Conservation (phyloP, 2,329 filamentous ascomycete species). For the Pseudogymnoascus sp. region DNA sequence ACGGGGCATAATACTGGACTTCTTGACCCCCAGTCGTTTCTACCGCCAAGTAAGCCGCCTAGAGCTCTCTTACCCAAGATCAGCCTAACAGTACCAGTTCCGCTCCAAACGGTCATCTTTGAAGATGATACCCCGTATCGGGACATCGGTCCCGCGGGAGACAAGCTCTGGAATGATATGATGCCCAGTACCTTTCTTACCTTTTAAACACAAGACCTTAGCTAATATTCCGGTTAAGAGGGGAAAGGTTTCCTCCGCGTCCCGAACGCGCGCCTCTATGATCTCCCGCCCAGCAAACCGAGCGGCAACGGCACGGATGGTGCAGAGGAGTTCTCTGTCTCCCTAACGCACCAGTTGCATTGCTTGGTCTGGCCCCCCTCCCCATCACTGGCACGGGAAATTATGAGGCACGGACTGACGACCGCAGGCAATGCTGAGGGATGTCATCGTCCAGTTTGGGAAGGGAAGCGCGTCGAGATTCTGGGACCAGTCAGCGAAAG, state of each 20-base stretch:
- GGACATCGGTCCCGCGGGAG: conserved; percentile 16
- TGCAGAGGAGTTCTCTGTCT: conserved; percentile 23
- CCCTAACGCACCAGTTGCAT: conserved; percentile 24
- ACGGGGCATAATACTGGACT: neutral
- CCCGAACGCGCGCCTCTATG: conserved; percentile 21
- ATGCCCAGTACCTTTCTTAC: conserved; percentile 20
- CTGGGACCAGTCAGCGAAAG: conserved; percentile 12
- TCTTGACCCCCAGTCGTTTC: neutral
- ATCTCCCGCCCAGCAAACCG: conserved; percentile 22
- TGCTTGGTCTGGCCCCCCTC: conserved; percentile 17
- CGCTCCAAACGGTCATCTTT: conserved; percentile 19
- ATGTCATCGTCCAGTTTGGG: conserved; percentile 25
- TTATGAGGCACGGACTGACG: neutral
- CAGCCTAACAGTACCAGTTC: neutral
- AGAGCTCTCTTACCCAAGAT: no score
- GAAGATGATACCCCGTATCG: conserved; percentile 22
- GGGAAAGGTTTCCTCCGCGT: conserved; percentile 24
- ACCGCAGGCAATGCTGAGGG: conserved; percentile 19
- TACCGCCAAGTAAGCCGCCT: neutral
- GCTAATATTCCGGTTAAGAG: conserved; percentile 13
- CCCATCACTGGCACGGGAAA: neutral
- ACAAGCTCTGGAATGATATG: conserved; percentile 23
- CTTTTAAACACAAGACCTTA: neutral
- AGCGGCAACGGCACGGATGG: conserved; percentile 19
- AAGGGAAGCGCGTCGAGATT: conserved; percentile 20